These are phyloP conservation scores for Suillus paluster DNA, from an alignment of 768 basidiomycete species.

Conservation along the genomic window DNA sequence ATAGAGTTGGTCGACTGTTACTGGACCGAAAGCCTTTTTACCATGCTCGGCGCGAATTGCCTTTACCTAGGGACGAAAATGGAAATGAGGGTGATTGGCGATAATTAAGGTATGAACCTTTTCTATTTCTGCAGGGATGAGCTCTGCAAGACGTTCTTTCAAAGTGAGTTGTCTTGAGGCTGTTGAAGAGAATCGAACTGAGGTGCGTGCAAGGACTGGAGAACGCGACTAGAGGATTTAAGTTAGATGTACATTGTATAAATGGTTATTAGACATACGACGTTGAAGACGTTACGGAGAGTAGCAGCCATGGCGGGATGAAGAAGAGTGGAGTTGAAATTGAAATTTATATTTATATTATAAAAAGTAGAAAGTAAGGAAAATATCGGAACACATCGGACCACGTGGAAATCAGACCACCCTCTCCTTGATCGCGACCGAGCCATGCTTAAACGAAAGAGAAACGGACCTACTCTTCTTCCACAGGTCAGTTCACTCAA, in stretches of 20 bases:
- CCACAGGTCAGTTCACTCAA: slow-evolving; percentile 49
- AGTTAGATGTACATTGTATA: slow-evolving; percentile 8
- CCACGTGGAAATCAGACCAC: slow-evolving; percentile 5
- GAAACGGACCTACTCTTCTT: slow-evolving; percentile 33
- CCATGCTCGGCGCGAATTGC: slow-evolving; percentile 85
- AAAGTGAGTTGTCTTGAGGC: slow-evolving; percentile 71
- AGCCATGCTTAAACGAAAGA: slow-evolving; percentile 34
- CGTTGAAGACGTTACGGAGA: slow-evolving; percentile 39
- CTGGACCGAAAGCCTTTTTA: slow-evolving; percentile 91
- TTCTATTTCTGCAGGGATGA: slow-evolving; percentile 83
- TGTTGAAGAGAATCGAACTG: slow-evolving; percentile 68
- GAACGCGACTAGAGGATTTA: slow-evolving; percentile 51
- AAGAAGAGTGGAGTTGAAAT: not conserved
- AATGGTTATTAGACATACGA: slow-evolving; percentile 29
- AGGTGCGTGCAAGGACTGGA: slow-evolving; percentile 47
- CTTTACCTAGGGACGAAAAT: slow-evolving; percentile 64
- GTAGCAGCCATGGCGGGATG: slow-evolving; percentile 47
- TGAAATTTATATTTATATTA: slow-evolving; percentile 12
- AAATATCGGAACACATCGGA: slow-evolving; percentile 27
- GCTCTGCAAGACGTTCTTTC: slow-evolving; percentile 91
- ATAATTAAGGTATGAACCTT: slow-evolving; percentile 26
- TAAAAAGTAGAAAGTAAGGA: no score
- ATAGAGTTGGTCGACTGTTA: slow-evolving; percentile 89
- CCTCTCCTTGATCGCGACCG: not conserved
- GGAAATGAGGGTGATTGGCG: not conserved